Evolutionary conservation across 2,329 filamentous ascomycete genomes (phyloP), one percentile per base, ranked within the genome.

Genomic region (Esteya vermicola): DNA sequence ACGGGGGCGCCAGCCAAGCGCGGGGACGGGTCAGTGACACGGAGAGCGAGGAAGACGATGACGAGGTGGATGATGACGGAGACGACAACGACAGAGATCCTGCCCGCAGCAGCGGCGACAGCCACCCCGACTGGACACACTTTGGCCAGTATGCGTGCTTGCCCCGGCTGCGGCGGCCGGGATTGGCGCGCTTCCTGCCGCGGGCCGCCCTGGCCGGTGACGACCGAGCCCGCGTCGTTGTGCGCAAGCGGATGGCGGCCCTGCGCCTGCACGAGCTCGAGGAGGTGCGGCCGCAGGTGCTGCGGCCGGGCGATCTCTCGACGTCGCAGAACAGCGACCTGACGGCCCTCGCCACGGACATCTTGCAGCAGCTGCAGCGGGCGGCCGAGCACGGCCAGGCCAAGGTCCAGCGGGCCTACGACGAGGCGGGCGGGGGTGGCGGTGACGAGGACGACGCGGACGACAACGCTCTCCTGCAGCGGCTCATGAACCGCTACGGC

Each of bases 71-170:
- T 2, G 77, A 83, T 28, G 74, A 80, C 39, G 84, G 54, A 5
- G 55, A 58, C 10, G 62, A 63, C 3, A 65, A 66, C 9, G 72
- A 75, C 12, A 72, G 74, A 12, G 70, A 78, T 5, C 81, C 81
- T 3, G 77, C 80, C 1, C 72, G 74, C 2, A 72, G 68, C 3
- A 75, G 82, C 26, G 72, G 79, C 40, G 83, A 79, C 9, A 84
- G 91, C 47, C 75, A 78, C 50, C 70, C 89, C 54, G 84, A 93
- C 53, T 98, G 91, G 91, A 74, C 78, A 31, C 75, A 85, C 50
- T 67, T 96, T 4, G 91, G 91, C 3, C 74, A 75, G 12, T 75
- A 75, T 43, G 86, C 84, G 1, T 85, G 82, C 51, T 67, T 89
- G 41, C 81, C 80, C 1, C 65, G 74, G 51, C 82, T 83, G 44